Evolutionary conservation across 768 basidiomycete species (phyloP), one percentile per base, ranked within the genome.

Genomic region (Pisolithus orientalis): DNA sequence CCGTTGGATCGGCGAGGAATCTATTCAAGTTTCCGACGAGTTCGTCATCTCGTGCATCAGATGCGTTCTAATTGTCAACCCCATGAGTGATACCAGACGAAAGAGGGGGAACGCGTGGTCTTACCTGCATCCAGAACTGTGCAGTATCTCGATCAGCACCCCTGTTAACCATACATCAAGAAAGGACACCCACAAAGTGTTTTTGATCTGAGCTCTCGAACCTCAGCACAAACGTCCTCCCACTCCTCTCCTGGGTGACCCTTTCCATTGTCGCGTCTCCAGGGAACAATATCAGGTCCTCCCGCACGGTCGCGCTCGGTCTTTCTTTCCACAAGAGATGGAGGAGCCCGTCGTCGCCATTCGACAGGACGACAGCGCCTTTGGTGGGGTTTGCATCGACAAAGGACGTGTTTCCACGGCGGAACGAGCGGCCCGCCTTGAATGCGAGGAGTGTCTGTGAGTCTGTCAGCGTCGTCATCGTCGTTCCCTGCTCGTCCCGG

Each of bases 151-250:
- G n/a, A 50, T 52, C 44, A 39, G 48, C 62, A 24, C 56, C 54
- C 21, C 50, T 47, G 56, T 40, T 44, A 32, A 24, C 17, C 50
- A 10, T 39, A 39, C 24, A 29, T 17, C n/a, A 42, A 45, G 6
- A 50, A 28, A 37, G n/a, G n/a, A 25, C 16, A 75, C 83, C 68
- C 62, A 94, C 93, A 67, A 96, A 95, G 67, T 94, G 88, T 56
- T 83, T 81, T 63, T 91, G 88, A 65, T 91, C 80, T 13, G 92
- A 94, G 21, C 89, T 92, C 0, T 87, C 84, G 73, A 96, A 95
- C 70, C 89, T 91, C 66, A 95, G 84, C 56, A 94, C 89, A 59
- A 89, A 91, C 5, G 86, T 83, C 55, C 91, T 75, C 6, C 87
- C 90, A 31, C 74, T 73, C 0, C 71, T 63, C 9, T 85, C 79